Evolutionary conservation across 148 eudicot genomes (phyloP).

Genomic region (Arctostaphylos glauca): DNA sequence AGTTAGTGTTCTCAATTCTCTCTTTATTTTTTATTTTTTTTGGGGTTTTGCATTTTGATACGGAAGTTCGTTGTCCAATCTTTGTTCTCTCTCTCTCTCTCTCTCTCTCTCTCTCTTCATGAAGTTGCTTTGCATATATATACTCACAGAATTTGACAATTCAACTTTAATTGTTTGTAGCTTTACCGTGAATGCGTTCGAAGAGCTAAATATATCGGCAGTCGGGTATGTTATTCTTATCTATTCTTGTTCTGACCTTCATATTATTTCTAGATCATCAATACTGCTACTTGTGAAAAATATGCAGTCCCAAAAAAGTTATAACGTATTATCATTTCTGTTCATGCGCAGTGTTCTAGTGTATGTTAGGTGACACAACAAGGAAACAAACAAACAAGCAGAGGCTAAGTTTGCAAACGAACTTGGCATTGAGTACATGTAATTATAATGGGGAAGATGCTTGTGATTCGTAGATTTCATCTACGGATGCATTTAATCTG

Average conservation of each 20-base stretch:
- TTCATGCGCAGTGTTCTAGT: neutral
- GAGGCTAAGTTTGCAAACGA: neutral
- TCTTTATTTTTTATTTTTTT: too few relatives aligned
- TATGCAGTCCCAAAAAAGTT: too few relatives aligned
- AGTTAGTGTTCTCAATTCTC: slow-evolving; percentile 31
- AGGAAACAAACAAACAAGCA: too few relatives aligned
- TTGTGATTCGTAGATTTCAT: neutral
- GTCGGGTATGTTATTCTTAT: slow-evolving; percentile 38
- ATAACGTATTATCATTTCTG: neutral
- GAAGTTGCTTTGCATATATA: too few relatives aligned
- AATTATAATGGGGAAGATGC: neutral
- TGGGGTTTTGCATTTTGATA: too few relatives aligned
- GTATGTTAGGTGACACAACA: neutral
- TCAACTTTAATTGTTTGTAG: slow-evolving; percentile 25
- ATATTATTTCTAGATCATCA: neutral
- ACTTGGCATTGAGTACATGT: neutral
- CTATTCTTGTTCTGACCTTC: neutral
- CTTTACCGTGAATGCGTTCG: slow-evolving; percentile 88
- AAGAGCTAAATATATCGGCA: slow-evolving; percentile 71
- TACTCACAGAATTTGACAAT: neutral
- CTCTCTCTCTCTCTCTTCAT: too few relatives aligned
- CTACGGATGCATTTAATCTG: neutral
- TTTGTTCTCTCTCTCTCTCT: too few relatives aligned
- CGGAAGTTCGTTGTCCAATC: too few relatives aligned
- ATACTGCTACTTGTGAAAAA: neutral